A percentile compares a stretch with the other conserved stretches of the same genome.
Evolutionary conservation across 352 stramenopile genomes (phyloP).

Genomic region (Phytophthora nicotianae): DNA sequence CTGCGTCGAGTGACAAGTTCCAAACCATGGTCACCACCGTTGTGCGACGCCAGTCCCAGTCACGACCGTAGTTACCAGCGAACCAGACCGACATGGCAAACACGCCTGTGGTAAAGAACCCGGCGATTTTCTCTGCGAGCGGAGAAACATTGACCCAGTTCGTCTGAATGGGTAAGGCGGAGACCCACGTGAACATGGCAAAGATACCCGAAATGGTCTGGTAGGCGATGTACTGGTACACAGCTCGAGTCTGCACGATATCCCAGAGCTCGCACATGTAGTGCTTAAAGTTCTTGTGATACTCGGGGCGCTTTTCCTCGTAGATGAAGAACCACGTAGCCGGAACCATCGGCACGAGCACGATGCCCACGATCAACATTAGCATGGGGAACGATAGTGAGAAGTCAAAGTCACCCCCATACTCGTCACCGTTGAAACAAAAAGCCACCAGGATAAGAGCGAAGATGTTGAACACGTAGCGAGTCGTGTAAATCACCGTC

Average conservation of each 20-base stretch:
- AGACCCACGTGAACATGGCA: constrained; percentile 42
- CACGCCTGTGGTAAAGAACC: constrained; percentile 35
- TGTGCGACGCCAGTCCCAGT: constrained; percentile 63
- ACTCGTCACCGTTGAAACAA: constrained; percentile 56
- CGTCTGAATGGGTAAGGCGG: constrained; percentile 44
- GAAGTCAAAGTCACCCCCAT: constrained; percentile 55
- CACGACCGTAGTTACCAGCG: constrained; percentile 54
- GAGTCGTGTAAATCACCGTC: constrained; percentile 57
- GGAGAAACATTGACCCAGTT: constrained; percentile 52
- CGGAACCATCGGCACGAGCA: constrained; percentile 37
- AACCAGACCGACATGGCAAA: constrained; percentile 50
- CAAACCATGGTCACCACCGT: constrained; percentile 36
- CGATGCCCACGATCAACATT: constrained; percentile 46
- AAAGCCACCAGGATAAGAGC: constrained; percentile 47
- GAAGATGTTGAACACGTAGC: constrained; percentile 42
- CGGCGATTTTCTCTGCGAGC: constrained; percentile 44
- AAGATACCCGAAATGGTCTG: constrained; percentile 51
- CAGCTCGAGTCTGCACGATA: constrained; percentile 47
- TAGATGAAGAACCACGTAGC: constrained; percentile 52
- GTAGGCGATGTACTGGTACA: constrained; percentile 61
- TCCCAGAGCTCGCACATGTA: constrained; percentile 60
- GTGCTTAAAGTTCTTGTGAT: constrained; percentile 41
- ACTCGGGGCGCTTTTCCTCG: constrained; percentile 35
- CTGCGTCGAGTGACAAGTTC: constrained; percentile 45
- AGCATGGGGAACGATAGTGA: constrained; percentile 48